These are phyloP conservation scores for Acer yangbiense DNA, from an alignment of 345 rosid species.

Conservation along the genomic window DNA sequence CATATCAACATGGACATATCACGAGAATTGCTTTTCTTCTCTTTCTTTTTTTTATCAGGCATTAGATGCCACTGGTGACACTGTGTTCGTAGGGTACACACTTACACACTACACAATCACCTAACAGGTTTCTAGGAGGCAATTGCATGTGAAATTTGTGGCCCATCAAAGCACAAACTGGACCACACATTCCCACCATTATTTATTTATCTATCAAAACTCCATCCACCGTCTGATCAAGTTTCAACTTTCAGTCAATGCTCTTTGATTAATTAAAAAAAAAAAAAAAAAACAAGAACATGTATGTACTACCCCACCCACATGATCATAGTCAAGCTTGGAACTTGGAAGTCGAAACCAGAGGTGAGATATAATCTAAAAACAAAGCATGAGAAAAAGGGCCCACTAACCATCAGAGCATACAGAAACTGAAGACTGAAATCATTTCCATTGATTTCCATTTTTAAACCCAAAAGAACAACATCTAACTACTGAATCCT, in stretches of 20 bases:
- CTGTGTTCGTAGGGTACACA: background rate
- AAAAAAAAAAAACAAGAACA: background rate
- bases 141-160: constrained; percentile 25
- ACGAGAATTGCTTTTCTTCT: constrained; percentile 7
- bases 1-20: background rate
- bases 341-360: background rate
- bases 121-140: background rate
- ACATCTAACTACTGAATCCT: background rate
- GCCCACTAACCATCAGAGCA: constrained; percentile 18
- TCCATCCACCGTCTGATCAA: constrained; percentile 15
- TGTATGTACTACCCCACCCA: background rate
- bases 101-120: background rate
- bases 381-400: constrained; percentile 5
- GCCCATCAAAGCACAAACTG: background rate
- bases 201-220: background rate
- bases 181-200: constrained; percentile 8
- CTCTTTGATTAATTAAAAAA: background rate
- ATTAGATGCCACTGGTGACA: constrained; percentile 13
- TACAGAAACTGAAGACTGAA: background rate
- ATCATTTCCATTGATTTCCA: constrained; percentile 25
- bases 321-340: background rate
- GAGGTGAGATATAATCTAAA: background rate
- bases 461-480: background rate
- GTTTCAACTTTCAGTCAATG: background rate
- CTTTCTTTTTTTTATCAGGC: constrained; percentile 8